A percentile compares a stretch with the other conserved stretches of the same genome.
Evolutionary conservation across 352 stramenopile species (phyloP).

Genomic region (Pythium phragmiticola): DNA sequence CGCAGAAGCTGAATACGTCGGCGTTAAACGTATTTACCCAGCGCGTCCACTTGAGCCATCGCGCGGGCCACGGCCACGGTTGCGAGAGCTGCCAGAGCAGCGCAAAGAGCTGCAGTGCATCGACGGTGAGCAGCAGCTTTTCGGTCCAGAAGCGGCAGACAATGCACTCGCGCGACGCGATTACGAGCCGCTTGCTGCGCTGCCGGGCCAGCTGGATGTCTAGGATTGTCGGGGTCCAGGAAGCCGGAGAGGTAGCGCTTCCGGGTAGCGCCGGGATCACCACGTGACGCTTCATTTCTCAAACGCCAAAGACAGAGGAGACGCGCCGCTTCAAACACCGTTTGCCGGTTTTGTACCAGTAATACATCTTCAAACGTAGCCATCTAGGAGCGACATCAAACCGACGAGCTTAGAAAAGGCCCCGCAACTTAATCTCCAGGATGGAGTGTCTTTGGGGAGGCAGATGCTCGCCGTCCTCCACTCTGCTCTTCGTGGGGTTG

Average conservation of each 20-base stretch:
- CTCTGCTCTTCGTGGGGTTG: too few relatives aligned
- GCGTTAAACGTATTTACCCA: conserved; percentile 55
- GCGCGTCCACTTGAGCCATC: conserved; percentile 48
- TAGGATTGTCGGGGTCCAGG: conserved; percentile 6
- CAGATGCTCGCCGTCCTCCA: too few relatives aligned
- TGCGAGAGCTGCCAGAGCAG: conserved; percentile 81
- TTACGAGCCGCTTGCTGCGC: conserved; percentile 13
- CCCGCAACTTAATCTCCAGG: too few relatives aligned
- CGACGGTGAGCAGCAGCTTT: conserved; percentile 43
- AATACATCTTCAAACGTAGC: too few relatives aligned
- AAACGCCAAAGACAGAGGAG: too few relatives aligned
- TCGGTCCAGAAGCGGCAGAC: conserved; percentile 64
- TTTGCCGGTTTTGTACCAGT: too few relatives aligned
- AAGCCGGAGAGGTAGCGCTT: background rate
- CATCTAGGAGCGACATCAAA: too few relatives aligned
- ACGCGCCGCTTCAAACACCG: too few relatives aligned
- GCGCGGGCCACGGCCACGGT: conserved; percentile 66
- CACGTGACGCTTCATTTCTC: conserved; percentile 16
- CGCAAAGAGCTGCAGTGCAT: conserved; percentile 58
- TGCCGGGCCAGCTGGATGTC: conserved; percentile 21
- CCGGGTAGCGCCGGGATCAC: conserved; percentile 10
- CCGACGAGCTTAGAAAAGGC: too few relatives aligned
- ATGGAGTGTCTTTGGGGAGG: too few relatives aligned
- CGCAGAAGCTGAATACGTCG: conserved; percentile 53
- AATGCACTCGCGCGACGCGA: conserved; percentile 3